Base-by-base conservation (phyloP, 805 yeast genomes). In the Metschnikowia lochheadii region DNA sequence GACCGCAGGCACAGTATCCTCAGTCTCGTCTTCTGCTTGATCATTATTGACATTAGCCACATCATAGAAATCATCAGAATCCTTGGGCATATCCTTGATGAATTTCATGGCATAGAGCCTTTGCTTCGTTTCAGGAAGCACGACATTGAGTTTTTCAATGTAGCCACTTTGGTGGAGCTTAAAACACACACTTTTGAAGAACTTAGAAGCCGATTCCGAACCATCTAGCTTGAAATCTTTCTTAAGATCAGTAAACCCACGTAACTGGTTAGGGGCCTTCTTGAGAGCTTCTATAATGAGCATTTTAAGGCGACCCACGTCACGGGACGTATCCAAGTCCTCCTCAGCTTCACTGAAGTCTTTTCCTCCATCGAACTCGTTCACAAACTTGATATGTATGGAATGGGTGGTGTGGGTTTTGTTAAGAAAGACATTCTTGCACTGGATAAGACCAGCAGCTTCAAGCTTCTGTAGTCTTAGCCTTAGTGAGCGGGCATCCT, bases 401-500 rank as follows among this genome's bases (percentile, higher is more conserved):
- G 82, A 70, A 35, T 78, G 70, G 51, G 78, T 79, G 6, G 88
- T 80, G 40, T 77, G 79, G 49, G 77, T 80, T 2, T 81, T 78
- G 34, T 67, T 64, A 46, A 67, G 61, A 51, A 61, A 73, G 13
- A 63, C 65, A 40, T 56, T 65, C 10, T 58, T 62, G 46, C 75
- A 80, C 20, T 66, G 66, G 5, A 84, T 76, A 15, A 83, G 65
- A 18, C 79, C 80, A 35, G 72, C 62, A 7, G 73, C 78, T 50
- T 75, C 80, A 17, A 86, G 66, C 40, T 75, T 74, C 57, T 79
- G 81, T 47, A 85, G 69, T 56, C 94, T 73, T 0, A 81, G 72
- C 0, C 90, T 82, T 38, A 85, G 70, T 51, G 90, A 84, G 55
- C 92, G 74, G 15, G 84, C 79, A 58, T 86, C 94, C 64, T 86